These are phyloP conservation scores for Symbiodinium pilosum DNA, from an alignment of 73 alveolate genomes.

Conservation along the genomic window DNA sequence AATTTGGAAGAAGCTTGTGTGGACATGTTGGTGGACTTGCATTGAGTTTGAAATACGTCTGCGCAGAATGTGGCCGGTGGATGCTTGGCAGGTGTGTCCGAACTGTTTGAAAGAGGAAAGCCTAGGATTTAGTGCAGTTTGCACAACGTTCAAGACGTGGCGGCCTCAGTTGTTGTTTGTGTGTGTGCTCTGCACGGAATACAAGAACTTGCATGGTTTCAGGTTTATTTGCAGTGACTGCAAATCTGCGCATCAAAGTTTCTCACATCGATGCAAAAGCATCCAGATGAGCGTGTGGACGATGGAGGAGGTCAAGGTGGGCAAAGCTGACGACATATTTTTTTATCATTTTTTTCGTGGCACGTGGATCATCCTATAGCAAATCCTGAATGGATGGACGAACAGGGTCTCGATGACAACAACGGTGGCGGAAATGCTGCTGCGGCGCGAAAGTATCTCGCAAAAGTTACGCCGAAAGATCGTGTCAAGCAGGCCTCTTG, in stretches of 20 bases:
- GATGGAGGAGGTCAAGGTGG: conserved; percentile 86
- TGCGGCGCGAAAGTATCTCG: conserved; percentile 22
- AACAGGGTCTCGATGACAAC: conserved; percentile 63
- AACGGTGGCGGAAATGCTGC: conserved; percentile 90
- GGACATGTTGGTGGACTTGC: too few relatives aligned
- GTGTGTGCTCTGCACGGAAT: too few relatives aligned
- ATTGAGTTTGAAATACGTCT: too few relatives aligned
- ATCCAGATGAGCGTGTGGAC: conserved; percentile 90
- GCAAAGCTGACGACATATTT: neutral
- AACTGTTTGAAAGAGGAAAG: conserved; percentile 89
- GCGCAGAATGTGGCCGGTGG: too few relatives aligned
- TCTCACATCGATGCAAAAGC: conserved; percentile 94
- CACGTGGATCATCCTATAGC: neutral
- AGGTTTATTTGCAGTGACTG: conserved; percentile 93
- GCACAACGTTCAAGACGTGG: conserved; percentile 71
- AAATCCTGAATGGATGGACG: neutral
- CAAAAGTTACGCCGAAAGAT: conserved; percentile 45
- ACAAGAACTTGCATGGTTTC: neutral
- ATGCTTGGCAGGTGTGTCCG: conserved; percentile 65
- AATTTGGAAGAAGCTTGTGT: too few relatives aligned
- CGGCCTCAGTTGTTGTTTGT: neutral
- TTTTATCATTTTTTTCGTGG: neutral
- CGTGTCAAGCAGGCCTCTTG: conserved; percentile 91
- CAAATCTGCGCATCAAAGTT: conserved; percentile 91
- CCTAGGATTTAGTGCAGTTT: conserved; percentile 87